Evolutionary conservation across 1,284 basidiomycete species (phyloP), one percentile per base, ranked within the genome.

Genomic region (Sanguinoderma infundibulare): DNA sequence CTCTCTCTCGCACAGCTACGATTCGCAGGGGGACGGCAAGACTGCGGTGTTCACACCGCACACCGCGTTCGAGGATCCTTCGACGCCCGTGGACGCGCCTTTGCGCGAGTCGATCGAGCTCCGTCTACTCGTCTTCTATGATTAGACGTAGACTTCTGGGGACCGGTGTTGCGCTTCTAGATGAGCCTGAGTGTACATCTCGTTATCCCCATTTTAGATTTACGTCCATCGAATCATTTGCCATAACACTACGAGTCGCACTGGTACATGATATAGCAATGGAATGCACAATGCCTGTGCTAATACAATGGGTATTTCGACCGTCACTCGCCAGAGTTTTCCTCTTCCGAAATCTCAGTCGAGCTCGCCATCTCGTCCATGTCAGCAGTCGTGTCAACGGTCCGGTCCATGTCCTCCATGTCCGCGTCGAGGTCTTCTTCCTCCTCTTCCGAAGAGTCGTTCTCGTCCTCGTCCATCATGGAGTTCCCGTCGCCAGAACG

Each of bases 361-460:
- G 49, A 50, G 51, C 57, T 60, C 9, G 44, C 66, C 26, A 34
- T 47, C 12, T 64, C 65, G 49, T 80, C 79, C 61, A 73, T 72
- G 22, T 81, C 79, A 15, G 79, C 76, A 6, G 76, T 67, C 15
- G 75, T 73, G 6, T 70, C 74, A 30, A 77, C 70, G 35, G 77
- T 86, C 35, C 87, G 89, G 64, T 92, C 90, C 69, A 87, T 77
- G 63, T 91, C 90, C 64, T 89, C 88, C 81, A 89, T 87, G 58
- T 83, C 86, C 24, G 86, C 89, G 65, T 89, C 91, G 28, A 89
- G 75, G 70, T 91, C 89, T 35, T 73, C 73, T 22, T 72, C 73
- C 10, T 75, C 74, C 38, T 67, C 70, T 42, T 75, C 74, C 7
- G 75, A 73, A 14, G 72, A 74, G 32, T 74, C 73, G 58, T 75